Evolutionary conservation across 768 basidiomycete genomes (phyloP), one percentile per base, ranked within the genome.

Genomic region (Zangia roseola): DNA sequence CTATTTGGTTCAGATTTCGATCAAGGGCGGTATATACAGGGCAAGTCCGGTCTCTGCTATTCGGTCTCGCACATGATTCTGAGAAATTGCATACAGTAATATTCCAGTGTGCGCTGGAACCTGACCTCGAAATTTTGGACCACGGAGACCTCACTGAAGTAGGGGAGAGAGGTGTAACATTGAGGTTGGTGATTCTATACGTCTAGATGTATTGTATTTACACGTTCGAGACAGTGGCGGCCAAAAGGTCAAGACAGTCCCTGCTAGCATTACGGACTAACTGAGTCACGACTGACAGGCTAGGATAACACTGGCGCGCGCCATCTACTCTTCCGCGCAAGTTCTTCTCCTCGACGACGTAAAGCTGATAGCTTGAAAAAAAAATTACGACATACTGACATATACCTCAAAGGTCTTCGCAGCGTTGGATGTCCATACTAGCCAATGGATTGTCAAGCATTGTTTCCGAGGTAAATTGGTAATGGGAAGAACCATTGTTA

Each of bases 331-430:
- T 2, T 67, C 66, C 14, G 82, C 88, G 0, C 63, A 79, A 24
- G 78, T 84, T 14, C 60, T 92, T 10, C 67, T 92, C 12, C 69
- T 91, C 30, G 89, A 92, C 58, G 88, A 90, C 58, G 80, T 88
- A 40, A 35, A 46, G 31, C 33, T 14, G 21, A 38, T 21, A 5
- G 10, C 9, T 30, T 14, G 4, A 9, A 39, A 39, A 9, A 39
- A 39, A 8, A 28, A 37, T 33, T 8, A 9, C 24, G 25, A 21
- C 4, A 8, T 3, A 53, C 26, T 52, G 20, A 43, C 28, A 20
- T 13, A 5, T 12, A 5, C n/a, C 21, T 17, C 17, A 34, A 23
- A 58, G 56, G 40, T 75, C 38, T 68, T 84, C 16, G 81, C 81
- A 19, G 83, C 83, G 1, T 64, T 85, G 17, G 84, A 85, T 54